Percentiles rank a stretch among this genome's conserved stretches.
Conservation (phyloP, 2,329 filamentous ascomycete species). For the Aspergillus viridinutans region DNA sequence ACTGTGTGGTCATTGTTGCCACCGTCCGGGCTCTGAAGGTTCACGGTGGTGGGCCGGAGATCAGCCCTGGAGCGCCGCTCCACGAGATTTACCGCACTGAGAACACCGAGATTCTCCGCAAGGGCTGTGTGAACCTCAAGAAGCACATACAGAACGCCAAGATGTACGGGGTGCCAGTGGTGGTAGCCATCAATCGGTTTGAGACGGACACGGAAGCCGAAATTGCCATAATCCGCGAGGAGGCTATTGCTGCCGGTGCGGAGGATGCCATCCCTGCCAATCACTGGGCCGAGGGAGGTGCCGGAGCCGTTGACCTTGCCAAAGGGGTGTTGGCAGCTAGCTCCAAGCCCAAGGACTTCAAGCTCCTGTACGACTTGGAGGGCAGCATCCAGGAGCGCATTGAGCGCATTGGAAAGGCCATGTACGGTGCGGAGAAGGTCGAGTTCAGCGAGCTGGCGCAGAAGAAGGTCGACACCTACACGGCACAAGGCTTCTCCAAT, state of each 20-base stretch:
- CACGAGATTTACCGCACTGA: conserved; percentile 85
- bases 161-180: conserved; percentile 84
- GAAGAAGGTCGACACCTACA: conserved; percentile 95
- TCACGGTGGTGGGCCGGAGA: conserved; percentile 92
- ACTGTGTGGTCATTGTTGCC: conserved; percentile 91
- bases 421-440: conserved; percentile 89
- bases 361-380: conserved; percentile 77
- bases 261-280: conserved; percentile 91
- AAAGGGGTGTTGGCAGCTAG: conserved; percentile 79
- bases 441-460: conserved; percentile 92
- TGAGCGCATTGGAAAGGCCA: conserved; percentile 80
- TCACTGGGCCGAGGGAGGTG: conserved; percentile 95
- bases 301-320: conserved; percentile 83
- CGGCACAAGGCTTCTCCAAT: conserved; percentile 84
- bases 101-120: conserved; percentile 84
- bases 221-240: conserved; percentile 81
- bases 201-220: conserved; percentile 91
- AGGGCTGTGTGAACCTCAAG: conserved; percentile 87
- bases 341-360: conserved; percentile 80
- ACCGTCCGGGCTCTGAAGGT: conserved; percentile 96
- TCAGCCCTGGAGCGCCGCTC: conserved; percentile 80
- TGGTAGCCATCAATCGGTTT: conserved; percentile 97
- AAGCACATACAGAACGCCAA: conserved; percentile 94
- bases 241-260: conserved; percentile 85
- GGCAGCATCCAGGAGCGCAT: conserved; percentile 83